Evolutionary conservation across 2,329 filamentous ascomycete species (phyloP).

Genomic region (Cladosporium sphaerospermum): DNA sequence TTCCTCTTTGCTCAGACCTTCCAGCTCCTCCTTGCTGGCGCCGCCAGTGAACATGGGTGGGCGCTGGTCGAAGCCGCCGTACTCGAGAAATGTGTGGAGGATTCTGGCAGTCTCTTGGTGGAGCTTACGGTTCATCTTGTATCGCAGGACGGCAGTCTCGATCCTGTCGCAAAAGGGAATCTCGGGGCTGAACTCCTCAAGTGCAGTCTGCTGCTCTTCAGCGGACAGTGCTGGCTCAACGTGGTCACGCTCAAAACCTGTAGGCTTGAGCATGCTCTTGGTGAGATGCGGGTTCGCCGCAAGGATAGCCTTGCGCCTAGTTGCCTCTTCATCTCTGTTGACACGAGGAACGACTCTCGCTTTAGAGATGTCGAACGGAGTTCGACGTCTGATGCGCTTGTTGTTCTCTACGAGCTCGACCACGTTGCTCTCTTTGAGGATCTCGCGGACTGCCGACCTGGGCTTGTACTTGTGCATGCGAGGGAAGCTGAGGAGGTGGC

Average conservation of each 20-base stretch:
- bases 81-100: conserved; percentile 74
- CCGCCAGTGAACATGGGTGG: conserved; percentile 56
- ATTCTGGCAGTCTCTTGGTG: conserved; percentile 54
- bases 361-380: conserved; percentile 30
- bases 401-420: conserved; percentile 37
- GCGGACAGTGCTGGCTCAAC: conserved; percentile 74
- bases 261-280: conserved; percentile 39
- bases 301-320: conserved; percentile 15
- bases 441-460: conserved; percentile 31
- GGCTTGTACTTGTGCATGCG: conserved; percentile 43
- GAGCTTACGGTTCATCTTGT: conserved; percentile 68
- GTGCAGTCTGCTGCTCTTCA: conserved; percentile 60
- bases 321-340: conserved; percentile 23
- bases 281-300: conserved; percentile 30
- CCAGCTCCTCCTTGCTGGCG: conserved; percentile 19
- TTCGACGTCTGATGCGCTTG: conserved; percentile 38
- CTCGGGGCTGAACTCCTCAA: conserved; percentile 58
- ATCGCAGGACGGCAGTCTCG: conserved; percentile 77
- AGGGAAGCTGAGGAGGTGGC: conserved; percentile 38
- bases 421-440: conserved; percentile 37
- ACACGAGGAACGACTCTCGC: conserved; percentile 24
- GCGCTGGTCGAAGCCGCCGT: conserved; percentile 69
- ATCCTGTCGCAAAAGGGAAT: conserved; percentile 58
- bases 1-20: conserved; percentile 50
- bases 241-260: conserved; percentile 60